Conservation (phyloP, 1,284 basidiomycete genomes). For the Moesziomyces sp. region DNA sequence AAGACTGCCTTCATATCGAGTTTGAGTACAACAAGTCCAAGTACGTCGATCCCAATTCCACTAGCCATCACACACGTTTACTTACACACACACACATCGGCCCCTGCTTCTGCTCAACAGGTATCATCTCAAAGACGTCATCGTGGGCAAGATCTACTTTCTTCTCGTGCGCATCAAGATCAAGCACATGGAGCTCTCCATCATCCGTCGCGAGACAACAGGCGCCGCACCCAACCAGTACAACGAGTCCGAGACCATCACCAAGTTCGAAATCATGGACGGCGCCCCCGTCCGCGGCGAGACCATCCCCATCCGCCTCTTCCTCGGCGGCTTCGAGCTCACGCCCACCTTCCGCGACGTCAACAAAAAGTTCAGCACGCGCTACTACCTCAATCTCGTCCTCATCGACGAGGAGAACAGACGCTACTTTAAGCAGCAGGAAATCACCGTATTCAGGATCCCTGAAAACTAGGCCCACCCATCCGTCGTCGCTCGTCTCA, state of each 20-base stretch:
- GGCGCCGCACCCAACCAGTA: slow-evolving; percentile 90
- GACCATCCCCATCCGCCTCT: slow-evolving; percentile 96
- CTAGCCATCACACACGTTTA: neutral
- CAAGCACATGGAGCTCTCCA: slow-evolving; percentile 99
- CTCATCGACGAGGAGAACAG: slow-evolving; percentile 97
- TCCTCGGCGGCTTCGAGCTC: slow-evolving; percentile 96
- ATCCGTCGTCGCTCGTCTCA: too few species aligned
- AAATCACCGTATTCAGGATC: slow-evolving; percentile 63
- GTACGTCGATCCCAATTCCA: slow-evolving; percentile 23
- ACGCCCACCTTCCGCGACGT: slow-evolving; percentile 98
- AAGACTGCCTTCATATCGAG: slow-evolving; percentile 98
- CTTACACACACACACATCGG: neutral
- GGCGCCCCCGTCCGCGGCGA: slow-evolving; percentile 82
- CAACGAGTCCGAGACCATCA: slow-evolving; percentile 98
- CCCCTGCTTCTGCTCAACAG: slow-evolving; percentile 15
- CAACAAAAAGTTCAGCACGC: slow-evolving; percentile 97
- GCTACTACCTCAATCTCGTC: slow-evolving; percentile 92
- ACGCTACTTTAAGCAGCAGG: slow-evolving; percentile 82
- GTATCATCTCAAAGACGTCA: slow-evolving; percentile 98
- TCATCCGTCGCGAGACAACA: slow-evolving; percentile 95
- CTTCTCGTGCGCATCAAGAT: slow-evolving; percentile 98
- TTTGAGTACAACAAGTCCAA: slow-evolving; percentile 99
- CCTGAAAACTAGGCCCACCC: slow-evolving; percentile 27
- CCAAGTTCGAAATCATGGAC: slow-evolving; percentile 97
- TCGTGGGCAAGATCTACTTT: slow-evolving; percentile 99